phyloP scores from a whole-genome alignment of 345 rosid genomes.

The Bretschneidera sinensis region DNA sequence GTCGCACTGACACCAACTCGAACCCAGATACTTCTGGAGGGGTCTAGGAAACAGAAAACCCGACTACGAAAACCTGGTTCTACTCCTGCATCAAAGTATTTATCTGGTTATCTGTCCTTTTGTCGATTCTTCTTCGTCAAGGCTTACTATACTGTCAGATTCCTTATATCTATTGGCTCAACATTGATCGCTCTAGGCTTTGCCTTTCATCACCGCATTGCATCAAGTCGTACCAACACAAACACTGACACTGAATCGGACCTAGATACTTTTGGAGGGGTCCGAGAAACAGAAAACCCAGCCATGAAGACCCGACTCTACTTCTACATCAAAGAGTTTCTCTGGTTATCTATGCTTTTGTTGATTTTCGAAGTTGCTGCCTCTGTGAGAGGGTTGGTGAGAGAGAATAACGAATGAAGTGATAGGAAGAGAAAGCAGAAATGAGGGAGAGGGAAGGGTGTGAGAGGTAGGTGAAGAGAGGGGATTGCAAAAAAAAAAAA shows the following conservation, averaged over 20 bases:
- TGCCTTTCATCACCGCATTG: conserved; percentile 64
- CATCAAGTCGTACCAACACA: conserved; percentile 68
- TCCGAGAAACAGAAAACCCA: conserved; percentile 34
- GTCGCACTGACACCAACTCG: no score
- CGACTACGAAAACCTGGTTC: no score
- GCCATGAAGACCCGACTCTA: conserved; percentile 53
- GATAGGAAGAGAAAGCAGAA: no score
- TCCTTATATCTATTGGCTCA: conserved; percentile 70
- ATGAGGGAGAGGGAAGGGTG: no score
- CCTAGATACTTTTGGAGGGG: neutral
- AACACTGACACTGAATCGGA: conserved; percentile 22
- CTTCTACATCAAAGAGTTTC: conserved; percentile 60
- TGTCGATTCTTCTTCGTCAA: conserved; percentile 80
- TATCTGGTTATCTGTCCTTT: no score
- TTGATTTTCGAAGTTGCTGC: conserved; percentile 69
- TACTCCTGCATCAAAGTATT: no score
- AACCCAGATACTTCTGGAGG: no score
- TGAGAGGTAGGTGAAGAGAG: no score
- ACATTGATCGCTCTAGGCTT: conserved; percentile 63
- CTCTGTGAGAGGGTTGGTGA: no score
- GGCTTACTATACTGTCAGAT: conserved; percentile 93
- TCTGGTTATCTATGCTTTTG: conserved; percentile 57
- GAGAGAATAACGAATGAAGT: no score
- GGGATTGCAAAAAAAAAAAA: no score
- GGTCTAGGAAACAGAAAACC: no score